Evolutionary conservation across 1,139 yeast genomes (phyloP), one percentile per base, ranked within the genome.

Genomic region (Yamadazyma dushanensis): DNA sequence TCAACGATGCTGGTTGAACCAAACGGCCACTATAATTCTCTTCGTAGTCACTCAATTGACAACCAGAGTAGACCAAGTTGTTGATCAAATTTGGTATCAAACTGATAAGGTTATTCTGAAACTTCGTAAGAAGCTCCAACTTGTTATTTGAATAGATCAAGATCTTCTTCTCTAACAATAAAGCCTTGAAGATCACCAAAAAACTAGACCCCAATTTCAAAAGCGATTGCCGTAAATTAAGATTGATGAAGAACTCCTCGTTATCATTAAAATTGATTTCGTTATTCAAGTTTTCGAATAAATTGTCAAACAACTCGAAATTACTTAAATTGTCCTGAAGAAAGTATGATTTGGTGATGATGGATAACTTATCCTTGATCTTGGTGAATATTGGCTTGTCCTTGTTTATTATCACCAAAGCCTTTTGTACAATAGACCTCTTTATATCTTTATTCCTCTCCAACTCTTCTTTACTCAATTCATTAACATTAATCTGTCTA

Each of bases 401-500:
- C 40, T 88, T 73, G 2, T 90, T 79, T 19, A 88, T 76, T n/a
- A 92, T 87, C 9, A 92, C 96, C 26, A 92, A 77, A 0, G 96
- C 84, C 54, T 92, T 92, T 52, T 92, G 98, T 3, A 92, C 92
- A 2, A 90, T 82, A 3, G 96, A 85, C 37, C 98, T 66, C 4
- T 96, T 89, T 25, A 87, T 78, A 45, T 85, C 92, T 21, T 40
- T 44, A 38, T 80, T 76, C 39, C 76, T 65, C 36, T 71, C 73
- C 20, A 76, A 53, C 45, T 70, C 75, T 36, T 60, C 65, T 24
- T 49, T 55, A 1, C 66, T 53, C 37, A 92, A 64, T 24, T 82
- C 83, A 23, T 76, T 73, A 2, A 86, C 70, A 37, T 77, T 73
- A 29, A 89, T 75, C 57, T 92, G 97, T 31, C 96, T 72, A 18